These are phyloP conservation scores for Candida orba DNA, from an alignment of 805 yeast genomes.

Conservation along the genomic window DNA sequence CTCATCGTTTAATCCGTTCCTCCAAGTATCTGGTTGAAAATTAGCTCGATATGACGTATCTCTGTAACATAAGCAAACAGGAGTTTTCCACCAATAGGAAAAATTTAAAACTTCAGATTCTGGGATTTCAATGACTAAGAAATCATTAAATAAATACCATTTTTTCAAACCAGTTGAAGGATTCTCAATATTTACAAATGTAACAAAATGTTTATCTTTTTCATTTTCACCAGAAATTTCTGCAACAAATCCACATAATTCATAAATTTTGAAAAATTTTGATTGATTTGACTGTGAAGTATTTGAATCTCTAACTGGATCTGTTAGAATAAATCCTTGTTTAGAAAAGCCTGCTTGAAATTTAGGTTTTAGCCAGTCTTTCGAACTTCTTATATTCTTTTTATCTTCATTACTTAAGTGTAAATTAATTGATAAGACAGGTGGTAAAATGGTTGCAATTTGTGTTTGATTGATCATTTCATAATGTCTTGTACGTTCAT, in stretches of 20 bases:
- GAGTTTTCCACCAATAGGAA: conserved; percentile 74
- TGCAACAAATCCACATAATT: conserved; percentile 63
- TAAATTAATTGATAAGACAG: conserved; percentile 55
- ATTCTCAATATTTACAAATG: conserved; percentile 44
- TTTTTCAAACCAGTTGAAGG: conserved; percentile 21
- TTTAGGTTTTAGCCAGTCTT: conserved; percentile 56
- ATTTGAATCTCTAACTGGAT: conserved; percentile 4
- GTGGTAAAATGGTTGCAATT: conserved; percentile 51
- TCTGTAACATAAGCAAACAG: conserved; percentile 64
- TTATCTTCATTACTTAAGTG: conserved; percentile 49
- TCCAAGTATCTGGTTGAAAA: conserved; percentile 44
- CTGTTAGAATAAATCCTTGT: conserved; percentile 7
- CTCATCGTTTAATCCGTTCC: conserved; percentile 45
- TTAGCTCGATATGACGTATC: conserved; percentile 33
- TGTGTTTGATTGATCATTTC: conserved; percentile 51
- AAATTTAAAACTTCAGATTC: conserved; percentile 75
- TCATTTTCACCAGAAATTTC: conserved; percentile 41
- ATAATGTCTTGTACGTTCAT: conserved; percentile 42
- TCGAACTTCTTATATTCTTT: conserved; percentile 39
- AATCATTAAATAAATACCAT: conserved; percentile 91
- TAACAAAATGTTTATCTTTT: conserved; percentile 52
- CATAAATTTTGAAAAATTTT: conserved; percentile 37
- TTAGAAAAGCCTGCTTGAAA: conserved; percentile 42
- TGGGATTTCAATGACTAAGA: conserved; percentile 68
- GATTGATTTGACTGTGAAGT: background rate